phyloP scores from a whole-genome alignment of 2,329 filamentous ascomycete species.

The Aspergillus thermomutatus region DNA sequence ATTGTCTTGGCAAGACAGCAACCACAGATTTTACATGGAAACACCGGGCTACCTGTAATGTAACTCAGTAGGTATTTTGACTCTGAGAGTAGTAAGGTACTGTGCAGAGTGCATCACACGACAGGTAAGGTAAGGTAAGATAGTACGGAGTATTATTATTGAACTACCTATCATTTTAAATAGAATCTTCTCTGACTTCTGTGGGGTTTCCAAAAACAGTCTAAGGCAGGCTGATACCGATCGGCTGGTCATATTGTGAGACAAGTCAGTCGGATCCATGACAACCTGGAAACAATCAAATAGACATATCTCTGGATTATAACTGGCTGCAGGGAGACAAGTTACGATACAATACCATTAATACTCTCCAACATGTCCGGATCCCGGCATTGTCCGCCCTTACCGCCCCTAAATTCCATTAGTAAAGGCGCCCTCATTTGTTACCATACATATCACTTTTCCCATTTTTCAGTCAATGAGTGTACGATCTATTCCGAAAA shows the following conservation, averaged over 20 bases:
- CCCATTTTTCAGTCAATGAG: too few relatives aligned
- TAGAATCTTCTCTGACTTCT: background rate
- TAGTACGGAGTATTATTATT: background rate
- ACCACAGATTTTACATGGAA: too few relatives aligned
- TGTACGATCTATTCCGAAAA: too few relatives aligned
- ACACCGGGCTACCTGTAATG: background rate
- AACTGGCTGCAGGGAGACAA: background rate
- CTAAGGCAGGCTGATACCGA: background rate
- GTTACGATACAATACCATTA: background rate
- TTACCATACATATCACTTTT: background rate
- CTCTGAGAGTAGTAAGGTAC: too few relatives aligned
- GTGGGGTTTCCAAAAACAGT: background rate
- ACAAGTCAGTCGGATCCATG: background rate
- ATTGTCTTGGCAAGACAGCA: too few relatives aligned
- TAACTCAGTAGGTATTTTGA: background rate
- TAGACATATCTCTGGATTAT: background rate
- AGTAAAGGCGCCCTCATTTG: background rate
- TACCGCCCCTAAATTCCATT: background rate
- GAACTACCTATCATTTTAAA: background rate
- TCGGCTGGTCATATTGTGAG: background rate
- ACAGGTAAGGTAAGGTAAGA: background rate
- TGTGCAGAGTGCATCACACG: background rate
- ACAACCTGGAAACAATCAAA: too few relatives aligned
- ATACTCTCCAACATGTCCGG: background rate
- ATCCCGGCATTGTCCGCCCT: background rate